Conservation (phyloP, 768 basidiomycete genomes). For the Solioccasus polychromus region DNA sequence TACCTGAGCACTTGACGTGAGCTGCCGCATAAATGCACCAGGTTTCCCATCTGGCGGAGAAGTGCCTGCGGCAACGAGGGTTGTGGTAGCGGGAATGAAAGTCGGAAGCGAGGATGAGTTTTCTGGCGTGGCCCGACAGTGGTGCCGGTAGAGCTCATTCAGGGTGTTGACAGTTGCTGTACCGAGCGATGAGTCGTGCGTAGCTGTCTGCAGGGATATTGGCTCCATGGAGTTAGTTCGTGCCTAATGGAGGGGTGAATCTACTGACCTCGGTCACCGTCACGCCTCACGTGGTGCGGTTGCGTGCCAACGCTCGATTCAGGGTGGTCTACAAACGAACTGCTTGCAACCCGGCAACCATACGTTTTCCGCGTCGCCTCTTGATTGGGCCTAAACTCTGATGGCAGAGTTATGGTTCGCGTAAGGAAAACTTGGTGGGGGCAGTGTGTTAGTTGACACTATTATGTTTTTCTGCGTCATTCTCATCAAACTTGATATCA, state of each 20-base stretch:
- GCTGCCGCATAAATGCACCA: conserved; percentile 16
- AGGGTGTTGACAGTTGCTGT: conserved; percentile 10
- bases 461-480: background rate
- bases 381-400: conserved; percentile 10
- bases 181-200: background rate
- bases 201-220: conserved; percentile 6
- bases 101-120: conserved; percentile 4
- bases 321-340: background rate
- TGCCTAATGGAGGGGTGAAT: too few relatives aligned
- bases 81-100: conserved; percentile 14
- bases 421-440: background rate
- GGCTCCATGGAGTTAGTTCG: background rate
- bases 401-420: background rate
- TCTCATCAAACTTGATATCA: background rate
- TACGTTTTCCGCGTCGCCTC: background rate
- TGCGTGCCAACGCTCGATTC: too few relatives aligned
- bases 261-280: conserved; percentile 7
- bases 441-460: background rate
- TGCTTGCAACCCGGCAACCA: background rate
- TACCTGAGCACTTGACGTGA: conserved; percentile 39
- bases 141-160: conserved; percentile 2
- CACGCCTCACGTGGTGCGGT: conserved; percentile 4
- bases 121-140: background rate
- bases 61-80: conserved; percentile 7
- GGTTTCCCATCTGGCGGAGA: conserved; percentile 5